Evolutionary conservation across 2,329 filamentous ascomycete species (phyloP).

Genomic region (Cladosporium sp.): DNA sequence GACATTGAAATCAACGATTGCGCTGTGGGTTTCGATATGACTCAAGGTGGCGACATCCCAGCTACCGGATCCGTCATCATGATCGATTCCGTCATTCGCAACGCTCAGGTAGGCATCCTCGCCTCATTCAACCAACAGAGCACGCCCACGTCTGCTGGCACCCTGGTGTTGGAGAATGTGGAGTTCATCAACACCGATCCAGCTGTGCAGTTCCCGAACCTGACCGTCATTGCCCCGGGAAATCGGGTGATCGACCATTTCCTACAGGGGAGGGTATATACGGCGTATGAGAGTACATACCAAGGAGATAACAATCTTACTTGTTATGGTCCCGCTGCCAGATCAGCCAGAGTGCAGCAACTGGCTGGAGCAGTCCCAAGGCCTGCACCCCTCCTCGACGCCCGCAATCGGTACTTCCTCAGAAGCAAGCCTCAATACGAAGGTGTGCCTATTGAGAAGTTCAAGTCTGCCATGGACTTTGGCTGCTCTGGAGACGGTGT

Average conservation of each 20-base stretch:
- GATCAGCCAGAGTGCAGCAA: slow-evolving; percentile 30
- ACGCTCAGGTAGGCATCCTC: slow-evolving; percentile 70
- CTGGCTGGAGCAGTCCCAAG: slow-evolving; percentile 50
- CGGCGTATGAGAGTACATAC: slow-evolving; percentile 34
- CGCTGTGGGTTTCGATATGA: slow-evolving; percentile 74
- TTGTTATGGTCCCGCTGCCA: slow-evolving; percentile 27
- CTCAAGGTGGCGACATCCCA: slow-evolving; percentile 37
- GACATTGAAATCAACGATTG: slow-evolving; percentile 57
- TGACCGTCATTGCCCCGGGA: slow-evolving; percentile 62
- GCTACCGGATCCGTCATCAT: slow-evolving; percentile 79
- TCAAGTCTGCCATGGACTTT: slow-evolving; percentile 59
- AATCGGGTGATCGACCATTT: slow-evolving; percentile 63
- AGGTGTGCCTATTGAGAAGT: slow-evolving; percentile 58
- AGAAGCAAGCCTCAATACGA: slow-evolving; percentile 86
- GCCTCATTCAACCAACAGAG: slow-evolving; percentile 64
- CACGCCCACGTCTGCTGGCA: slow-evolving; percentile 66
- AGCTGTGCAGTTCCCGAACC: slow-evolving; percentile 59
- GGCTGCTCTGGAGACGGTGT: slow-evolving; percentile 74
- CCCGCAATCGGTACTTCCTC: slow-evolving; percentile 61
- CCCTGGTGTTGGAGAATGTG: slow-evolving; percentile 81
- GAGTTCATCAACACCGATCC: slow-evolving; percentile 62
- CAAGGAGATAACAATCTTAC: slow-evolving; percentile 19
- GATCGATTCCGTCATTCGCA: slow-evolving; percentile 71
- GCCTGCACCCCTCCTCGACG: slow-evolving; percentile 62
- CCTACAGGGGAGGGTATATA: slow-evolving; percentile 69